These are phyloP conservation scores for Suhomyces sp. DNA, from an alignment of 805 yeast species.

Conservation along the genomic window DNA sequence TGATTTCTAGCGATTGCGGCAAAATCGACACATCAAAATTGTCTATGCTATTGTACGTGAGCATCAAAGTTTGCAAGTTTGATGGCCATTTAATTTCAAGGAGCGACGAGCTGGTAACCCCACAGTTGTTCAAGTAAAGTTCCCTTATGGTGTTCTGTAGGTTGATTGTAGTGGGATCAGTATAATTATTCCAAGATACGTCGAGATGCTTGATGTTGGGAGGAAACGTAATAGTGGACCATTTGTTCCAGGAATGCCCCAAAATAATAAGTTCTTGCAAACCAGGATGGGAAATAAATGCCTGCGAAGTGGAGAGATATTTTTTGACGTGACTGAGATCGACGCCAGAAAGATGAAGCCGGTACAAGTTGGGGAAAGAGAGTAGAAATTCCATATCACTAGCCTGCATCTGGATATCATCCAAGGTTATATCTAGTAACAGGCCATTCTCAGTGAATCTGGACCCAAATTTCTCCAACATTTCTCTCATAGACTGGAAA, in stretches of 20 bases:
- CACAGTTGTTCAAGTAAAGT: conserved; percentile 32
- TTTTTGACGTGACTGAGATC: conserved; percentile 13
- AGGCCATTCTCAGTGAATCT: conserved; percentile 13
- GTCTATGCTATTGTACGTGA: conserved; percentile 27
- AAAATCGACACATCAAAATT: conserved; percentile 21
- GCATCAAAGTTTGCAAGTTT: conserved; percentile 28
- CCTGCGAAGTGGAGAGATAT: not conserved
- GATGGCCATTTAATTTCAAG: conserved; percentile 16
- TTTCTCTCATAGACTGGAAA: conserved; percentile 22
- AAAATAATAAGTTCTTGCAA: conserved; percentile 29
- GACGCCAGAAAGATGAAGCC: conserved; percentile 28
- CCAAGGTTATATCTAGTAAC: conserved; percentile 28
- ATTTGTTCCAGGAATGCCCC: conserved; percentile 30
- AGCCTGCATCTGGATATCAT: conserved; percentile 19
- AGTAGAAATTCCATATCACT: conserved; percentile 22
- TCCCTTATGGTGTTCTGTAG: conserved; percentile 23
- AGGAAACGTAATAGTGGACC: conserved; percentile 30
- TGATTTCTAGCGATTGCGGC: conserved; percentile 27
- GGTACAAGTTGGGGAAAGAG: conserved; percentile 23
- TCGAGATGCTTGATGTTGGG: conserved; percentile 25
- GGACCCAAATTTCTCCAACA: conserved; percentile 19
- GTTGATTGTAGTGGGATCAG: conserved; percentile 21
- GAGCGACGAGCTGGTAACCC: conserved; percentile 14
- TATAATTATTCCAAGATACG: conserved; percentile 32
- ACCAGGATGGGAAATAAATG: conserved; percentile 10